Evolutionary conservation across 208 protist species (phyloP).

Genomic region (Crithidia fasciculata): DNA sequence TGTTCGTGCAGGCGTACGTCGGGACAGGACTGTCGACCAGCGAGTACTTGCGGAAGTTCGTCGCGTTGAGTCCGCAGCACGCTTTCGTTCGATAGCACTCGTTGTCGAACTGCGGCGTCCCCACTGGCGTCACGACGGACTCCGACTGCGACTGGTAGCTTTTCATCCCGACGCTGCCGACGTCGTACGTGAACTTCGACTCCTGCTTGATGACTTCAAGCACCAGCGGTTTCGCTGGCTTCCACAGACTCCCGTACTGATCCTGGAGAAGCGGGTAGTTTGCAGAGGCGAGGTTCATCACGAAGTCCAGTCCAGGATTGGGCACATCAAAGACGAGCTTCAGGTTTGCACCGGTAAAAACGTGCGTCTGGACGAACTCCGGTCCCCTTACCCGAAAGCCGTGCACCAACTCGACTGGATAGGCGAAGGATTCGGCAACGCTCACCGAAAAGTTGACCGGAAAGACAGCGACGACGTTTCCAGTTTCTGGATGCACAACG

Average conservation of each 20-base stretch:
- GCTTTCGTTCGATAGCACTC: constrained; percentile 22
- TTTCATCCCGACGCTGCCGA: constrained; percentile 17
- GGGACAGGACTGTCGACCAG: constrained; percentile 34
- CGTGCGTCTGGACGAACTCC: constrained; percentile 2
- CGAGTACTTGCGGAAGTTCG: constrained; percentile 25
- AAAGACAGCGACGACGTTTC: constrained; percentile 5
- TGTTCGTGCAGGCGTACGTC: constrained; percentile 22
- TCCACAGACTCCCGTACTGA: constrained; percentile 28
- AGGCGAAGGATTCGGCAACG: constrained; percentile 18
- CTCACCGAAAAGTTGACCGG: constrained; percentile 22
- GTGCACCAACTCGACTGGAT: constrained; percentile 5
- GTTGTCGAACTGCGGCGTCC: constrained; percentile 8
- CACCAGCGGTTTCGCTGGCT: constrained; percentile 6
- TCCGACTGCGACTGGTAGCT: constrained; percentile 38
- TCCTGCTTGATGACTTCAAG: constrained; percentile 30
- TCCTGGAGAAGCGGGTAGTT: constrained; percentile 21
- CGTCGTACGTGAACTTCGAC: constrained; percentile 29
- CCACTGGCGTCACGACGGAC: constrained; percentile 16
- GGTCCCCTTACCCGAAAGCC: constrained; percentile 4
- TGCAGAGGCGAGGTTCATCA: constrained; percentile 27
- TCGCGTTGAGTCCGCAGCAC: constrained; percentile 25
- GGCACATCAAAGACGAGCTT: constrained; percentile 32
- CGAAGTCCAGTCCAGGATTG: constrained; percentile 33
- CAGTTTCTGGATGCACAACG: constrained; percentile 24
- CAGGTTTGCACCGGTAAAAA: constrained; percentile 20